Conservation (phyloP, 2,329 filamentous ascomycete genomes). For the Botrytis fragariae region DNA sequence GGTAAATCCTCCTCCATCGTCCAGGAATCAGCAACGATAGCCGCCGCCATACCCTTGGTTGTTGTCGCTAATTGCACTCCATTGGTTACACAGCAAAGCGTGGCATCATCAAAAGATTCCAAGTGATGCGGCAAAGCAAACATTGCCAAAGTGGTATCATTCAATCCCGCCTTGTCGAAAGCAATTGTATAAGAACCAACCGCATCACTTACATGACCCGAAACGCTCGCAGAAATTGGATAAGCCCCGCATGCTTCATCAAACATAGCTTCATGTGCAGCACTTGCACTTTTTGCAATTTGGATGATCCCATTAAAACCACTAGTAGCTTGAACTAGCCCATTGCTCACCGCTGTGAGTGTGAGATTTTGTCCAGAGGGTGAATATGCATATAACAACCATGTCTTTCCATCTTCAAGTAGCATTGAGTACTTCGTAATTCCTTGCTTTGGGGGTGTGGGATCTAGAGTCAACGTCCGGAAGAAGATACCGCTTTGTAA, state of each 20-base stretch:
- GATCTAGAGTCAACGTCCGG: conserved; percentile 58
- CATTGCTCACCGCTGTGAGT: conserved; percentile 66
- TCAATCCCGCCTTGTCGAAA: conserved; percentile 69
- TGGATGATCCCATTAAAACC: conserved; percentile 79
- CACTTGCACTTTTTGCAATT: conserved; percentile 60
- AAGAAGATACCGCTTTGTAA: conserved; percentile 77
- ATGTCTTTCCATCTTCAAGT: conserved; percentile 69
- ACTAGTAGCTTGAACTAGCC: conserved; percentile 59
- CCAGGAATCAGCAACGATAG: conserved; percentile 71
- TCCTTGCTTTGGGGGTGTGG: conserved; percentile 56
- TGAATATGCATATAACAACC: conserved; percentile 76
- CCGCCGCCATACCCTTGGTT: conserved; percentile 78
- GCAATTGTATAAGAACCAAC: conserved; percentile 70
- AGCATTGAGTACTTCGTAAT: conserved; percentile 73
- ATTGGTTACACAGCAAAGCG: background rate
- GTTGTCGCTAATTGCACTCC: conserved; percentile 61
- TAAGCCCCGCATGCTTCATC: conserved; percentile 77
- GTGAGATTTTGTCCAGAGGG: conserved; percentile 58
- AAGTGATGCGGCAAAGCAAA: conserved; percentile 87
- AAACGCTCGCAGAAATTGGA: conserved; percentile 60
- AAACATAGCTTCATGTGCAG: conserved; percentile 63
- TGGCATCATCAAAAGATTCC: conserved; percentile 63
- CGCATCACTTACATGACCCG: conserved; percentile 57
- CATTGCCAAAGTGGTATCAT: conserved; percentile 66
- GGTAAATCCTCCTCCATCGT: conserved; percentile 77